Conservation (phyloP, 208 protist genomes). For the Leishmania mexicana region DNA sequence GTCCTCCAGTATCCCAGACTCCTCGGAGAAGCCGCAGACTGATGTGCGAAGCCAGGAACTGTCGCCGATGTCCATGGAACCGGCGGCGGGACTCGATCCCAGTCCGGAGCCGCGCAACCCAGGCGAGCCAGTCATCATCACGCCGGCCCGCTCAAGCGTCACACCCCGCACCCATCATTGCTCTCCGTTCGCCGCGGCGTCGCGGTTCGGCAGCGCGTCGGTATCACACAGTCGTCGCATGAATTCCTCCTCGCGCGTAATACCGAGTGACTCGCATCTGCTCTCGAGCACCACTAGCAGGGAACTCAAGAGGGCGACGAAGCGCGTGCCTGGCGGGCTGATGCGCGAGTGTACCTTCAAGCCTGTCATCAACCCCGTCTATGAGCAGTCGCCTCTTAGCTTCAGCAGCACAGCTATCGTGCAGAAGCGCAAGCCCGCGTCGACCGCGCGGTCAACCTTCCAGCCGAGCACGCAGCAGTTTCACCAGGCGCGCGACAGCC, state of each 20-base stretch:
- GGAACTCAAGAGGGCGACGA: constrained; percentile 28
- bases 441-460: not conserved
- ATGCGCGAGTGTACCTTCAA: constrained; percentile 63
- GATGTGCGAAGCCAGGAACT: not conserved
- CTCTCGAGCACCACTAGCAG: constrained; percentile 28
- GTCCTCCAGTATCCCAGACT: not conserved
- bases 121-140: not conserved
- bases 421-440: not conserved
- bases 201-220: not conserved
- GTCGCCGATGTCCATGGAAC: not conserved
- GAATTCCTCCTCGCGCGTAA: constrained; percentile 7
- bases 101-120: constrained; percentile 23
- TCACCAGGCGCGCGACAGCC: constrained; percentile 25
- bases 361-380: constrained; percentile 43
- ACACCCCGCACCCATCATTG: constrained; percentile 3
- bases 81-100: constrained; percentile 12
- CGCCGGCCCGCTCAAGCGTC: not conserved
- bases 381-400: not conserved
- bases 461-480: constrained; percentile 21
- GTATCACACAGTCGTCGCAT: not conserved
- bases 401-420: not conserved
- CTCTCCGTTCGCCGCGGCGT: constrained; percentile 6
- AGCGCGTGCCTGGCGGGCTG: constrained; percentile 39
- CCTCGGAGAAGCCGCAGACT: not conserved
- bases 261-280: constrained; percentile 31